Conservation (phyloP, 2,329 filamentous ascomycete genomes). For the Colletotrichum sp. region DNA sequence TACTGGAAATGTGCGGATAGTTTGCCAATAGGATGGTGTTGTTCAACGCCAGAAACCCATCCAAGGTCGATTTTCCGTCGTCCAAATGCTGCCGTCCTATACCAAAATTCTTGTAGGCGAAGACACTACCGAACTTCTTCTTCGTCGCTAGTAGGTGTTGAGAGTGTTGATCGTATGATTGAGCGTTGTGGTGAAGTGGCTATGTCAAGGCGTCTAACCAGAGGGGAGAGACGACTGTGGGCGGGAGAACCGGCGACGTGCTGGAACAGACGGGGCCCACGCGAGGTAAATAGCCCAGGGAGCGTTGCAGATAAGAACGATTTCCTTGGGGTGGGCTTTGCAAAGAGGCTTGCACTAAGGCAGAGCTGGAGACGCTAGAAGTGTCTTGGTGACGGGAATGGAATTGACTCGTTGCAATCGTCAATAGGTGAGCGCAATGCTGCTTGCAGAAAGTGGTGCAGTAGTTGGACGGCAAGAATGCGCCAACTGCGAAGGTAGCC, state of each 20-base stretch:
- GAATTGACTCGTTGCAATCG: slow-evolving; percentile 23
- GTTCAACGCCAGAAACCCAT: not conserved
- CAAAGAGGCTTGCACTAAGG: slow-evolving; percentile 19
- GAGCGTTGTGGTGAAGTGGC: not conserved
- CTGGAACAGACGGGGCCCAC: slow-evolving; percentile 2
- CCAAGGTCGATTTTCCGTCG: not conserved
- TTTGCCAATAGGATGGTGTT: not conserved
- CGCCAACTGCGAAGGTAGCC: not conserved
- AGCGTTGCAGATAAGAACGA: slow-evolving; percentile 6
- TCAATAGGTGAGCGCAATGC: not conserved
- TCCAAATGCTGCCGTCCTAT: not conserved
- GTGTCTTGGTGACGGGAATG: slow-evolving; percentile 23
- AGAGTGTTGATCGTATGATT: not conserved
- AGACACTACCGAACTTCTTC: not conserved
- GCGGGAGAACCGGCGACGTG: not conserved
- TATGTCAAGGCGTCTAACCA: not conserved
- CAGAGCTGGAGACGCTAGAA: slow-evolving; percentile 11
- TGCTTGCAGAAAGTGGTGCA: slow-evolving; percentile 19
- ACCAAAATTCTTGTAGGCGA: not conserved
- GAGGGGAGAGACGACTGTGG: not conserved
- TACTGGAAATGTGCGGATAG: not conserved
- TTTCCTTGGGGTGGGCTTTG: not conserved
- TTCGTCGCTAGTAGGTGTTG: not conserved
- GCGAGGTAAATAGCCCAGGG: slow-evolving; percentile 15
- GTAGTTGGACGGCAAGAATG: not conserved